Evolutionary conservation across 768 basidiomycete species (phyloP).

Genomic region (Suillus hirtellus): DNA sequence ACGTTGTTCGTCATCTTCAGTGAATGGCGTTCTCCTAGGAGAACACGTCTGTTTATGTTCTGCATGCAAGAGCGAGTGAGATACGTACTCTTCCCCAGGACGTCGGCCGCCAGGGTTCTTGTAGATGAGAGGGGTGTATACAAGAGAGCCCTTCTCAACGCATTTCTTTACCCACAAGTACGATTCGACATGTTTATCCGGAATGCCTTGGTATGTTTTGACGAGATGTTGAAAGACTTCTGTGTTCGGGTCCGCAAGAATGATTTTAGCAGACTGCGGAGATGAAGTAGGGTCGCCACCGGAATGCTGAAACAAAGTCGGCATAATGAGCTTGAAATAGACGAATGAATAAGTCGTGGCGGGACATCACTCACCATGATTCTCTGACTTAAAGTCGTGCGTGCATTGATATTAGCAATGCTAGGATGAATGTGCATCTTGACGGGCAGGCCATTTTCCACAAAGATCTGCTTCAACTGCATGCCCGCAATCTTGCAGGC

Average conservation of each 20-base stretch:
- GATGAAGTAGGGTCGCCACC: slow-evolving; percentile 77
- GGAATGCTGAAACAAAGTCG: slow-evolving; percentile 55
- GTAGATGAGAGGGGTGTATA: slow-evolving; percentile 76
- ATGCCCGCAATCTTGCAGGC: slow-evolving; percentile 81
- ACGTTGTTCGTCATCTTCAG: slow-evolving; percentile 72
- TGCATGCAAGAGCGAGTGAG: slow-evolving; percentile 6
- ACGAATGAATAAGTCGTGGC: slow-evolving; percentile 13
- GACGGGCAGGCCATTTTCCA: slow-evolving; percentile 63
- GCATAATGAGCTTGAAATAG: background rate
- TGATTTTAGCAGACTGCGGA: slow-evolving; percentile 69
- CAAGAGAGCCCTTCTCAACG: slow-evolving; percentile 62
- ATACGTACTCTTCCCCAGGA: slow-evolving; percentile 74
- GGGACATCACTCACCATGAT: slow-evolving; percentile 55
- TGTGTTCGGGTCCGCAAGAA: slow-evolving; percentile 79
- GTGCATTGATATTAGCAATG: slow-evolving; percentile 76
- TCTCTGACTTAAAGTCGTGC: slow-evolving; percentile 62
- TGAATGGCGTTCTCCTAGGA: slow-evolving; percentile 73
- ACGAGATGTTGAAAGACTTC: slow-evolving; percentile 75
- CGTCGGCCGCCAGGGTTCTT: slow-evolving; percentile 83
- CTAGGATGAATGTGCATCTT: slow-evolving; percentile 80
- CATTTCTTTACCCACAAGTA: slow-evolving; percentile 86
- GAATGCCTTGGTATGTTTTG: slow-evolving; percentile 66
- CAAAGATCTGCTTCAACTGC: slow-evolving; percentile 74
- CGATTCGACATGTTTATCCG: slow-evolving; percentile 77
- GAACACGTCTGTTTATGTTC: background rate